phyloP scores from a whole-genome alignment of 371 early-diverging fungal genomes.

The Scutellospora calospora region DNA sequence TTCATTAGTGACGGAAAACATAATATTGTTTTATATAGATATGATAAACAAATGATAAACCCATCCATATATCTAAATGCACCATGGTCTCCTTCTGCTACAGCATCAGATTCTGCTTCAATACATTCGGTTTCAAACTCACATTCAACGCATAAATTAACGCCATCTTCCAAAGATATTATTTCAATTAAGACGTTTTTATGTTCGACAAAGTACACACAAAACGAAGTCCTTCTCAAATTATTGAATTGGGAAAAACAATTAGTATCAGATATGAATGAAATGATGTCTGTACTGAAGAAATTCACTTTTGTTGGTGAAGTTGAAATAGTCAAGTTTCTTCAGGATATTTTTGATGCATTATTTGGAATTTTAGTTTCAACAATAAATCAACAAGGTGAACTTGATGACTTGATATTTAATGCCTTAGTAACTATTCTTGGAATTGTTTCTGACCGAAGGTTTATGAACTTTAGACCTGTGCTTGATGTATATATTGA shows the following conservation, averaged over 20 bases:
- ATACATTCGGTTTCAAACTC: slow-evolving; percentile 41
- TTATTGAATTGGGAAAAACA: slow-evolving; percentile 68
- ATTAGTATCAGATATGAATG: slow-evolving; percentile 47
- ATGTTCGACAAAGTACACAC: slow-evolving; percentile 74
- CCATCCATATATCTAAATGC: slow-evolving; percentile 61
- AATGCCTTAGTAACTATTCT: slow-evolving; percentile 64
- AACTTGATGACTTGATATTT: slow-evolving; percentile 60
- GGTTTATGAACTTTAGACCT: slow-evolving; percentile 70
- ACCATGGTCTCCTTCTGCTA: slow-evolving; percentile 44
- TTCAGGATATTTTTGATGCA: slow-evolving; percentile 70
- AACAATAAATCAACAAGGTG: slow-evolving; percentile 47
- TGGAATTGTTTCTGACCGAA: slow-evolving; percentile 69
- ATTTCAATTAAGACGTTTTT: slow-evolving; percentile 63
- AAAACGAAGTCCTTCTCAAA: slow-evolving; percentile 69
- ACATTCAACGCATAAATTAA: slow-evolving; percentile 46
- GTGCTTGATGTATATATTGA: slow-evolving; percentile 72
- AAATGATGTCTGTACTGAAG: slow-evolving; percentile 62
- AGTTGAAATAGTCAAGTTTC: slow-evolving; percentile 76
- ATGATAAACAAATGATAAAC: slow-evolving; percentile 58
- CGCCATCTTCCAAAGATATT: slow-evolving; percentile 60
- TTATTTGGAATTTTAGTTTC: slow-evolving; percentile 66
- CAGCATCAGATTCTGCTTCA: slow-evolving; percentile 43
- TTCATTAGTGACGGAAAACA: slow-evolving; percentile 73
- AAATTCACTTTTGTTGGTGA: slow-evolving; percentile 74
- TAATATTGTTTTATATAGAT: slow-evolving; percentile 70